Conservation (phyloP, 345 rosid genomes). For the Boechera retrofracta region DNA sequence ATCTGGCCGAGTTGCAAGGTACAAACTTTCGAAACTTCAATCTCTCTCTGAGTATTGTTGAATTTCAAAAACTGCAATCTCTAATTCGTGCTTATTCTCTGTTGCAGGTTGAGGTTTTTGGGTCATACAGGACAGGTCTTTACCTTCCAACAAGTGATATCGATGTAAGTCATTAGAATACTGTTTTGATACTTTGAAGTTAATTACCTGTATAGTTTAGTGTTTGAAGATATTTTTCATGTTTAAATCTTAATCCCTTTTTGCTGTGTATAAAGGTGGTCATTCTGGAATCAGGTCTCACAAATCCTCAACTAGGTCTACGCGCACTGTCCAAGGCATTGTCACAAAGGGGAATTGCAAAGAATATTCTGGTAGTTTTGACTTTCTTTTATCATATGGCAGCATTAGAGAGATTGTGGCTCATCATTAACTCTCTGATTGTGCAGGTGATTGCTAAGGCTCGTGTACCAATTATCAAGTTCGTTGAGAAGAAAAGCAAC, state of each 20-base stretch:
- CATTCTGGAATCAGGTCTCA: slow-evolving; percentile 74
- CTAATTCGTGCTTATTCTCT: slow-evolving; percentile 3
- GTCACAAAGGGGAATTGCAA: slow-evolving; percentile 80
- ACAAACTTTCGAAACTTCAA: slow-evolving; percentile 4
- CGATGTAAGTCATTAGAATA: slow-evolving; percentile 61
- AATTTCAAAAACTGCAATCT: not conserved
- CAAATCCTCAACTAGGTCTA: slow-evolving; percentile 73
- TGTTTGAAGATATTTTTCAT: not conserved
- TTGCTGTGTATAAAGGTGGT: slow-evolving; percentile 63
- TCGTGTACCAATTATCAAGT: slow-evolving; percentile 93
- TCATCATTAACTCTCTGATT: slow-evolving; percentile 21
- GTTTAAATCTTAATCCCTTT: slow-evolving; percentile 10
- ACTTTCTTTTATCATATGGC: slow-evolving; percentile 18
- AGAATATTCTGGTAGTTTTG: slow-evolving; percentile 68
- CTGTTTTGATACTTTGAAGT: not conserved
- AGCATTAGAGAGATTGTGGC: slow-evolving; percentile 9
- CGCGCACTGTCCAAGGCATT: slow-evolving; percentile 84
- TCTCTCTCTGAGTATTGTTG: not conserved
- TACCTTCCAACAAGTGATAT: slow-evolving; percentile 96
- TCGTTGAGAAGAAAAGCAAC: slow-evolving; percentile 82
- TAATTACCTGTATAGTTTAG: not conserved
- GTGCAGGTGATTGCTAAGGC: slow-evolving; percentile 88
- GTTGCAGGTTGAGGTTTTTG: slow-evolving; percentile 83
- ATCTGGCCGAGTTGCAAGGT: slow-evolving; percentile 95
- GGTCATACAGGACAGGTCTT: slow-evolving; percentile 85